Evolutionary conservation across 2,329 filamentous ascomycete species (phyloP), one percentile per base, ranked within the genome.

Genomic region (Aureobasidium vineae): DNA sequence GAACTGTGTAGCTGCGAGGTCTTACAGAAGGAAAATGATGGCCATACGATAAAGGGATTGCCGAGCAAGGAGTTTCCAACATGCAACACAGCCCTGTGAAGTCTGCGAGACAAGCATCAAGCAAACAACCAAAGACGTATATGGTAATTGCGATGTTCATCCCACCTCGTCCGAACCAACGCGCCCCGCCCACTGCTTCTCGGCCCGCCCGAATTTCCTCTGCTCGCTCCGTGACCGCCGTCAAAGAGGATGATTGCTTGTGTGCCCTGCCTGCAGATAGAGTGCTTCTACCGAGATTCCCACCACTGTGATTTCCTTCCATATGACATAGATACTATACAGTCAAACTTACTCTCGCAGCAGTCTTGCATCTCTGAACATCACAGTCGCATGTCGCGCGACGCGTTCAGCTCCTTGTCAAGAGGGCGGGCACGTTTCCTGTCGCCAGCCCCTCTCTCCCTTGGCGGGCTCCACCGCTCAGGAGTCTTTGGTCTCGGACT

Each of bases 381-480:
- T 43, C 40, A 21, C 21, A 6, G 10, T 40, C 23, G 33, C 38
- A 45, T 33, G 10, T 45, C 54, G 28, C n/a, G 54, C 40, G 40
- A 45, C 54, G 53, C 40, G 40, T 45, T 45, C 23, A 45, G 38
- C 54, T 45, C 54, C 54, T 31, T 45, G 38, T 59, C 54, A 21
- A 45, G 36, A 60, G 26, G 26, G 57, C 43, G 57, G 43, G 41
- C 57, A 49, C 57, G 57, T 47, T 47, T 49, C 11, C 57, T 61
- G 57, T 61, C 41, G 23, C 56, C 41, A 45, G 41, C 41, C 56
- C 57, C 41, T 38, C 31, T 36, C 19, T 2, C 41, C n/a, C 41
- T 61, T 61, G 43, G 57, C 57, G 57, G 21, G 57, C 57, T 38
- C 57, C 57, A 61, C 57, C 23, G 28, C n/a, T n/a, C 54, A 45